phyloP scores from a whole-genome alignment of 441 rosid genomes.

The Biscutella auriculata region DNA sequence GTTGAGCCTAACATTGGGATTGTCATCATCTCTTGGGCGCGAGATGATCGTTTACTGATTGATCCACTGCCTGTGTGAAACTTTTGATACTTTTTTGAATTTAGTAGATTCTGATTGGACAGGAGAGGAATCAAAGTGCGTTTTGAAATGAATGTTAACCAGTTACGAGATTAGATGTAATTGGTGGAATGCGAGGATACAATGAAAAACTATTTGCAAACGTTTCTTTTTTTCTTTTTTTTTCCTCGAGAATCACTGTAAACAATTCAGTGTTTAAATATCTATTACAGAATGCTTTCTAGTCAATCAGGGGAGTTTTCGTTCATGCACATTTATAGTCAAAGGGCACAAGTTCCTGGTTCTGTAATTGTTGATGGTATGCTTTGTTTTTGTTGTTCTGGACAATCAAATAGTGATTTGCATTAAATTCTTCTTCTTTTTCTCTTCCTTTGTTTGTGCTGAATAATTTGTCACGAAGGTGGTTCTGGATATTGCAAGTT shows the following conservation, averaged over 20 bases:
- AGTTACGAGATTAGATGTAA: not conserved
- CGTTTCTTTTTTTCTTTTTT: no score
- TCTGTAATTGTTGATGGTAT: conserved; percentile 71
- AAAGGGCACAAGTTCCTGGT: conserved; percentile 54
- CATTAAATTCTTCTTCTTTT: not conserved
- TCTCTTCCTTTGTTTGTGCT: not conserved
- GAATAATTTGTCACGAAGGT: conserved; percentile 27
- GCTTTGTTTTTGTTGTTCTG: not conserved
- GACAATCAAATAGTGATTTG: not conserved
- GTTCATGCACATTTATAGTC: conserved; percentile 54
- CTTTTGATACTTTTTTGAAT: not conserved
- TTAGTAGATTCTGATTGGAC: not conserved
- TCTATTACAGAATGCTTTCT: conserved; percentile 35
- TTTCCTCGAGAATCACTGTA: not conserved
- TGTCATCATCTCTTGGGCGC: no score
- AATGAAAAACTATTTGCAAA: not conserved
- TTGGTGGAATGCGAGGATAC: not conserved
- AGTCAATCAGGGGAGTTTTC: conserved; percentile 33
- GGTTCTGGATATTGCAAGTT: conserved; percentile 88
- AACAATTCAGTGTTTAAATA: not conserved
- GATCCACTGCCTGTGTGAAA: not conserved
- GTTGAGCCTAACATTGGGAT: not conserved
- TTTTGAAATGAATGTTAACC: no score
- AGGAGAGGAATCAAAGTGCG: not conserved
- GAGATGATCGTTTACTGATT: no score